These are phyloP conservation scores for Tardiomyces digboiensis DNA, from an alignment of 1,139 yeast species.

Conservation along the genomic window DNA sequence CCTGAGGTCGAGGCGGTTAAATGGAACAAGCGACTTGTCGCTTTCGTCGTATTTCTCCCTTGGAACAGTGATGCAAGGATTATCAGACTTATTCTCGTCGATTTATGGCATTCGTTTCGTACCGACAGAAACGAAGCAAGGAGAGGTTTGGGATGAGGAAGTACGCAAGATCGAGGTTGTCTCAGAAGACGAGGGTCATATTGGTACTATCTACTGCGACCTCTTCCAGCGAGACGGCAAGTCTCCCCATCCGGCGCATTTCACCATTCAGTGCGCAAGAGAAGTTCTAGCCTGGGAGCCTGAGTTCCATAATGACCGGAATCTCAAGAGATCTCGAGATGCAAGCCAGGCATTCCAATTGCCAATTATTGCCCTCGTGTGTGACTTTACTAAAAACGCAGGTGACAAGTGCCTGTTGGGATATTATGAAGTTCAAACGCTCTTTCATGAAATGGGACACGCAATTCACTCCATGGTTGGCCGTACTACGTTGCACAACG, in stretches of 20 bases:
- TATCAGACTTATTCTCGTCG: conserved; percentile 56
- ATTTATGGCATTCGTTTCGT: conserved; percentile 71
- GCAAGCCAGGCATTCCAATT: conserved; percentile 51
- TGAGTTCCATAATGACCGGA: conserved; percentile 25
- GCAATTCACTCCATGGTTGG: conserved; percentile 98
- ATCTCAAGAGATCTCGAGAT: neutral
- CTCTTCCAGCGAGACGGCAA: conserved; percentile 54
- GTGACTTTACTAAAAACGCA: conserved; percentile 56
- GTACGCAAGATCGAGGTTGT: conserved; percentile 75
- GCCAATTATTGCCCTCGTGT: conserved; percentile 84
- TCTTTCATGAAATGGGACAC: conserved; percentile 99
- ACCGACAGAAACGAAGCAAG: conserved; percentile 53
- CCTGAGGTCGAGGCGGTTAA: conserved; percentile 14
- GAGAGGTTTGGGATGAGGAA: conserved; percentile 89
- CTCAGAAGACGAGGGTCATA: conserved; percentile 45
- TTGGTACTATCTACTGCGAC: conserved; percentile 64
- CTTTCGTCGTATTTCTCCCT: conserved; percentile 52
- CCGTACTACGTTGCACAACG: conserved; percentile 78
- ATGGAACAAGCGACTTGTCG: conserved; percentile 3
- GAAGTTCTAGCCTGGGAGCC: conserved; percentile 46
- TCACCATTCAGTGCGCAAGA: conserved; percentile 93
- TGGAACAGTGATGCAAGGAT: conserved; percentile 81
- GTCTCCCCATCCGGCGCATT: conserved; percentile 78
- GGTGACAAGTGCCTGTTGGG: conserved; percentile 41
- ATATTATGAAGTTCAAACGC: conserved; percentile 78